These are phyloP conservation scores for Neurospora sp. DNA, from an alignment of 495 filamentous ascomycete species.

Conservation along the genomic window DNA sequence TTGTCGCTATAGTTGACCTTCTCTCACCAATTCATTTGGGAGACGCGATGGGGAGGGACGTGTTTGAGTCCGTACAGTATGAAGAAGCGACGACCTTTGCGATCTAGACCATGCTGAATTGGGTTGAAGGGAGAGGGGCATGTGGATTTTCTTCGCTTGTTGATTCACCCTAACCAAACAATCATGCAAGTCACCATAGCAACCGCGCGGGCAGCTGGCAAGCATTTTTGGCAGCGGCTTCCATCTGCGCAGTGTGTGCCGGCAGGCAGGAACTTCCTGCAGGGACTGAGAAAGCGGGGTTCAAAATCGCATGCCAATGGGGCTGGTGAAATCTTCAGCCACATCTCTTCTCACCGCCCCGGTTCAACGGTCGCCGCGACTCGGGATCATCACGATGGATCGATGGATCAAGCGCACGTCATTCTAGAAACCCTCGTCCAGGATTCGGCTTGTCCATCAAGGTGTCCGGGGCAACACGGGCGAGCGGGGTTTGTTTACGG, in stretches of 20 bases:
- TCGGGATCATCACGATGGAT: background rate
- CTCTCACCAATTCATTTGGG: background rate
- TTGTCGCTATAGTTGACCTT: background rate
- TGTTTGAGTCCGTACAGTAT: background rate
- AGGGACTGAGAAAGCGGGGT: background rate
- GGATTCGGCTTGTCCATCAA: background rate
- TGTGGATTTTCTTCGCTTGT: background rate
- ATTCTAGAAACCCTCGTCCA: background rate
- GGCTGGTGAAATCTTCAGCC: background rate
- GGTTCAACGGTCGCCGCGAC: background rate
- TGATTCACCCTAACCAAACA: constrained; percentile 8
- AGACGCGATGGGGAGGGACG: background rate
- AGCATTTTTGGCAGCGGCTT: background rate
- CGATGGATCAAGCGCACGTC: background rate
- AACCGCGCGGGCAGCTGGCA: constrained; percentile 11
- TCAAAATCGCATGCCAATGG: background rate
- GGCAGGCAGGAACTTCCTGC: background rate
- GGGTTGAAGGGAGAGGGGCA: background rate
- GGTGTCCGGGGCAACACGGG: background rate
- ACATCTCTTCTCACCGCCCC: background rate
- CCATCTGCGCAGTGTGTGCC: background rate
- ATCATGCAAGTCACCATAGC: constrained; percentile 14
- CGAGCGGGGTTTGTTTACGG: background rate
- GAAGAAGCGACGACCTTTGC: background rate
- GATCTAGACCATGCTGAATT: background rate